A percentile compares a stretch with the other conserved stretches of the same genome.
phyloP scores from a whole-genome alignment of 805 yeast species.

The Kurtzmaniella fragi region DNA sequence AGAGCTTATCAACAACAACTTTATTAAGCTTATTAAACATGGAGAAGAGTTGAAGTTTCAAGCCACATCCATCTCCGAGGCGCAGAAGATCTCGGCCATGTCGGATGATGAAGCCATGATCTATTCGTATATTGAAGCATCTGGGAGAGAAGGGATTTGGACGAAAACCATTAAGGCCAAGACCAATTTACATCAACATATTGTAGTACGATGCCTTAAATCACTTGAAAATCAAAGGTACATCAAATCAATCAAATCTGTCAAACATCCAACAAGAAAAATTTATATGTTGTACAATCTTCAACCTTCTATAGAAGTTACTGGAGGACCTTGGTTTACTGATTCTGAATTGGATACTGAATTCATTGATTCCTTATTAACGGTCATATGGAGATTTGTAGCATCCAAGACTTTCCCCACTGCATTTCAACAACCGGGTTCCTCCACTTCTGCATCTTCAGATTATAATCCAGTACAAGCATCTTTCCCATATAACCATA shows the following conservation, averaged over 20 bases:
- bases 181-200: slow-evolving; percentile 86
- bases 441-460: slow-evolving; percentile 4
- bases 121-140: slow-evolving; percentile 84
- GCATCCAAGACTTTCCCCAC: slow-evolving; percentile 73
- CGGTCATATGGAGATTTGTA: slow-evolving; percentile 84
- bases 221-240: slow-evolving; percentile 72
- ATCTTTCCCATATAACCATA: slow-evolving; percentile 53
- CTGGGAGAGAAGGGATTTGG: slow-evolving; percentile 96
- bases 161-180: slow-evolving; percentile 84
- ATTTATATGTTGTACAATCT: slow-evolving; percentile 92
- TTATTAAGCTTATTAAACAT: slow-evolving; percentile 64
- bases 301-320: slow-evolving; percentile 92
- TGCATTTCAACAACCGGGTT: slow-evolving; percentile 47
- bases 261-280: slow-evolving; percentile 88
- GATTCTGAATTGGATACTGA: slow-evolving; percentile 93
- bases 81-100: slow-evolving; percentile 74
- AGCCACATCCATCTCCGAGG: slow-evolving; percentile 69
- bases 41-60: slow-evolving; percentile 69
- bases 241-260: slow-evolving; percentile 86
- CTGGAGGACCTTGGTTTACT: slow-evolving; percentile 99
- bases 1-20: slow-evolving; percentile 49
- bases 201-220: slow-evolving; percentile 80
- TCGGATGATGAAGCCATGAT: slow-evolving; percentile 83
- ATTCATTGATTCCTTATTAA: slow-evolving; percentile 77
- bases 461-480: slow-evolving; percentile 39